These are phyloP conservation scores for Rhizophora mangle DNA, from an alignment of 345 rosid genomes.

Conservation along the genomic window DNA sequence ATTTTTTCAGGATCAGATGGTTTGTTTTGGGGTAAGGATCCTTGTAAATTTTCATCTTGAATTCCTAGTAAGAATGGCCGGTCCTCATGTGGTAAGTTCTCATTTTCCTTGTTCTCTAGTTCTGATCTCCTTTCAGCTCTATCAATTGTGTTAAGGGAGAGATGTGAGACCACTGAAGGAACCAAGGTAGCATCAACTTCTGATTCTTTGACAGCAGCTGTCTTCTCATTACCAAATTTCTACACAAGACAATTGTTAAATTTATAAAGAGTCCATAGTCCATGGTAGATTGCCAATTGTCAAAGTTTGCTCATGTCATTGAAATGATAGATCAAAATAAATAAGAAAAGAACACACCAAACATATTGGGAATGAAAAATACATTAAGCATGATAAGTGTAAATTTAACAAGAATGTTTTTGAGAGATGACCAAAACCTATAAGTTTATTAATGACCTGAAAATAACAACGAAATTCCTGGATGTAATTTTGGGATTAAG, in stretches of 20 bases:
- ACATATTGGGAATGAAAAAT: not conserved
- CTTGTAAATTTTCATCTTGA: constrained; percentile 38
- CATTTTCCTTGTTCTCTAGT: constrained; percentile 42
- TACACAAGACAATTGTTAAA: constrained; percentile 16
- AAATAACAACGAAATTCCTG: not conserved
- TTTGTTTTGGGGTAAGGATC: constrained; percentile 19
- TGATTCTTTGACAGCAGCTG: constrained; percentile 50
- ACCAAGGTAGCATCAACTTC: constrained; percentile 47
- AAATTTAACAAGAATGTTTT: not conserved
- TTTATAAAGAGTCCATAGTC: not conserved
- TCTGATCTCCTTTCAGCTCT: constrained; percentile 42
- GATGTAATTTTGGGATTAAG: not conserved
- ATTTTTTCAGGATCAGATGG: constrained; percentile 49
- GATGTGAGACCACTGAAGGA: constrained; percentile 41
- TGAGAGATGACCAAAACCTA: not conserved
- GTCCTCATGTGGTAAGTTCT: constrained; percentile 37
- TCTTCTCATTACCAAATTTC: constrained; percentile 48
- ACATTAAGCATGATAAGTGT: not conserved
- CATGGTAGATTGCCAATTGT: not conserved
- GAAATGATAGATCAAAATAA: not conserved
- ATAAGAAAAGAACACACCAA: not conserved
- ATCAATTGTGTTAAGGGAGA: constrained; percentile 21
- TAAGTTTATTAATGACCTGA: not conserved
- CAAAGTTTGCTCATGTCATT: not conserved
- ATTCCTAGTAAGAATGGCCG: constrained; percentile 28